Evolutionary conservation across 768 basidiomycete genomes (phyloP), one percentile per base, ranked within the genome.

Genomic region (Russula abietina): DNA sequence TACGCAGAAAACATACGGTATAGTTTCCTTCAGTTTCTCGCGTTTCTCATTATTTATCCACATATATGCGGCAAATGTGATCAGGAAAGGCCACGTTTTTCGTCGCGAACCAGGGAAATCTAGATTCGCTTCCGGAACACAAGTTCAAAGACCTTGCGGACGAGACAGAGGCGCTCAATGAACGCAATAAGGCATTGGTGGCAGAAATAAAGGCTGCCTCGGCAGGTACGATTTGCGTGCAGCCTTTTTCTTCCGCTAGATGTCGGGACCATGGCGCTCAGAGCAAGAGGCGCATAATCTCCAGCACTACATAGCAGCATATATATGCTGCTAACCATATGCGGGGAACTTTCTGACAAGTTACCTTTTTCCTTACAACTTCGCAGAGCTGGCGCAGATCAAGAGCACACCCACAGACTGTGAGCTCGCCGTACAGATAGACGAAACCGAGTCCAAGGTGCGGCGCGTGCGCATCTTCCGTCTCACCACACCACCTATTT

Each of bases 21-120:
- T 54, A 78, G 17, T 17, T 43, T 19, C 38, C 19, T 7, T 41
- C n/a, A n/a, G n/a, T 19, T 49, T 39, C 45, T 33, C 48, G 14
- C 10, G 48, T 28, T 51, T 36, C 16, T 43, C 24, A 1, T 32
- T 6, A 19, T 48, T 36, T 6, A 1, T 9, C 10, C 19, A 38
- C 22, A 49, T 48, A 38, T 48, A 33, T 24, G 14, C 52, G 50
- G 43, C 48, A 39, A 45, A 26, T 62, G 33, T 52, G 22, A 57
- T 30, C 69, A 93, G 91, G 89, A 11, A 93, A 97, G 73, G 88
- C 85, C 2, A 86, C 86, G 0, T 88, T 95, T 72, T 97, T 92
- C 69, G 91, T 94, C 14, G 84, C 84, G 39, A 93, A 93, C 65
- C 89, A 96, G 75, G 80, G 80, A 19, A 84, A 83, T 30, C 78